Percentiles rank a stretch among this genome's conserved stretches.
phyloP scores from a whole-genome alignment of 371 early-diverging fungal species.

The Quaeritorhiza haematococci region DNA sequence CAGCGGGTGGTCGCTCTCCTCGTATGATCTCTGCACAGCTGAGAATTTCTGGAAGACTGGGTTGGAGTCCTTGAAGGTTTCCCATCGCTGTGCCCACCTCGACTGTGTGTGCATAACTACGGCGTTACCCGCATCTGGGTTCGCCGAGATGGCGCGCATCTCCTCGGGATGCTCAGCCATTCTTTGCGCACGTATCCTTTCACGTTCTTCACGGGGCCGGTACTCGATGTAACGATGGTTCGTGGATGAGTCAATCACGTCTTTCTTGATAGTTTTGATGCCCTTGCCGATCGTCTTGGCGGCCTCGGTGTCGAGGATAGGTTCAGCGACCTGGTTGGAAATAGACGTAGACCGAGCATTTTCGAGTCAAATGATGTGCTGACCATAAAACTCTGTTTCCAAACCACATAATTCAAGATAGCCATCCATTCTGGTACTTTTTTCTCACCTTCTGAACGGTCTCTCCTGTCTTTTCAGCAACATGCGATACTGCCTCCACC shows the following conservation, averaged over 20 bases:
- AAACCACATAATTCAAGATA: background rate
- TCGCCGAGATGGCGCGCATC: conserved; percentile 51
- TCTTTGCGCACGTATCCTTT: conserved; percentile 20
- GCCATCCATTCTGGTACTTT: background rate
- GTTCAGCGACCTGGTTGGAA: conserved; percentile 33
- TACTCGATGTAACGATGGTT: conserved; percentile 35
- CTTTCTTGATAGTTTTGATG: conserved; percentile 73
- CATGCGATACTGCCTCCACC: conserved; percentile 17
- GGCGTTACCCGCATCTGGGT: conserved; percentile 69
- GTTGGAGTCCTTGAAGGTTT: conserved; percentile 83
- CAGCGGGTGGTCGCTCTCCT: conserved; percentile 87
- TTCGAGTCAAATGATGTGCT: background rate
- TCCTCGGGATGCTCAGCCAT: conserved; percentile 46
- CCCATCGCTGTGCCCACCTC: conserved; percentile 88
- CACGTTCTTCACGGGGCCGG: conserved; percentile 32
- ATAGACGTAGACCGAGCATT: background rate
- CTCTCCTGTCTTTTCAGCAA: conserved; percentile 57
- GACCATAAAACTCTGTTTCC: background rate
- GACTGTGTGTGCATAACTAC: conserved; percentile 89
- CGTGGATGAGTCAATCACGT: conserved; percentile 49
- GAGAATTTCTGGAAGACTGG: conserved; percentile 75
- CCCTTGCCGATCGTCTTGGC: conserved; percentile 84
- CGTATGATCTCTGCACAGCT: conserved; percentile 68
- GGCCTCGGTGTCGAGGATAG: conserved; percentile 53
- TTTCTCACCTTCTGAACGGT: conserved; percentile 45